Conservation (phyloP, 2,329 filamentous ascomycete genomes). For the Phyllosticta citribraziliensis region DNA sequence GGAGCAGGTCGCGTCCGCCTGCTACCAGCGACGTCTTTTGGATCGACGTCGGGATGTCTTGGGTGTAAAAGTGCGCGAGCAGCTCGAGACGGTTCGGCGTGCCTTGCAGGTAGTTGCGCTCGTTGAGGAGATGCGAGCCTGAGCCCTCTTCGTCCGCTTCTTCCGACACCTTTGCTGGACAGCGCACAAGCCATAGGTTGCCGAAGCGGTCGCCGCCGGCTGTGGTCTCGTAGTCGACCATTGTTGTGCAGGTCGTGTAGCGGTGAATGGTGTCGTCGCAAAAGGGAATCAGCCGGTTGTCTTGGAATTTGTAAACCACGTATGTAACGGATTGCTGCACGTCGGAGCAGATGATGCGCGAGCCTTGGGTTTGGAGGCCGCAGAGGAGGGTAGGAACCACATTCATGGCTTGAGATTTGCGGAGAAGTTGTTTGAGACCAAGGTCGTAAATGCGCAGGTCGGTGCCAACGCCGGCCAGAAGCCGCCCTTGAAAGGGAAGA, state of each 20-base stretch:
- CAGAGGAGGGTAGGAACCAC: constrained; percentile 77
- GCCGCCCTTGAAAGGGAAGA: constrained; percentile 80
- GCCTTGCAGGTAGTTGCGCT: constrained; percentile 81
- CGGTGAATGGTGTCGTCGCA: constrained; percentile 80
- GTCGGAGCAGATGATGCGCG: constrained; percentile 83
- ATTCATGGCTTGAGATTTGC: constrained; percentile 71
- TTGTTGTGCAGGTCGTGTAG: constrained; percentile 82
- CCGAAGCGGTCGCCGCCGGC: constrained; percentile 97
- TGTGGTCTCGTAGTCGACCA: constrained; percentile 96
- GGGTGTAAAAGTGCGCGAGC: constrained; percentile 79
- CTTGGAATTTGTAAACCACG: constrained; percentile 84
- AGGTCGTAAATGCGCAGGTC: constrained; percentile 83
- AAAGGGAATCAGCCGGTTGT: constrained; percentile 88
- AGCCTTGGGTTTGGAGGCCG: constrained; percentile 80
- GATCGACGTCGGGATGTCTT: constrained; percentile 86
- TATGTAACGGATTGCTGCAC: constrained; percentile 86
- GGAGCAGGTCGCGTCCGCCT: constrained; percentile 79
- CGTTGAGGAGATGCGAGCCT: constrained; percentile 82
- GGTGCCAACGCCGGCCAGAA: constrained; percentile 77
- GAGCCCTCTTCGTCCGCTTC: constrained; percentile 88
- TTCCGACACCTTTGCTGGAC: constrained; percentile 73
- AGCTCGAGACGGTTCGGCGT: constrained; percentile 75
- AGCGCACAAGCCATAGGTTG: constrained; percentile 87
- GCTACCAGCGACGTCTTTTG: constrained; percentile 83
- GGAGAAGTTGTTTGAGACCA: constrained; percentile 82